Base-by-base conservation (phyloP, 2,329 filamentous ascomycete species). In the Fusarium equiseti region DNA sequence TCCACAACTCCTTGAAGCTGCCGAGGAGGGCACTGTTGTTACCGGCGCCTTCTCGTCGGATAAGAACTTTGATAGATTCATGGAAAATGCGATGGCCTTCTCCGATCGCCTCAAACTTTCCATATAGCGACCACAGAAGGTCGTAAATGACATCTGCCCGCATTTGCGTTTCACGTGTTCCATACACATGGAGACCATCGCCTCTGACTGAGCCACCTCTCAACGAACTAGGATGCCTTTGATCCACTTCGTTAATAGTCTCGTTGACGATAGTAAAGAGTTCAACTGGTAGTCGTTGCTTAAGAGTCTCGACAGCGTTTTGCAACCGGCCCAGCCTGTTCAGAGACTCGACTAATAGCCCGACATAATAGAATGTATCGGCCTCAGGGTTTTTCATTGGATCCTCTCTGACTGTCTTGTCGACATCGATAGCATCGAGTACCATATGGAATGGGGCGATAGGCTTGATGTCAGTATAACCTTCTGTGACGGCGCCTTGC, bases 1-100 rank as follows among this genome's bases (percentile, higher is more conserved):
- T 97, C 97, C 97, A 99, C 43, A 99, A 83, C 81, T 98, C 96
- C 77, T 95, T 96, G 81, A 99, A 99, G 59, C 94, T 94, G 59
- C 94, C 91, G 8, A 94, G 91, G 52, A 98, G 86, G 1, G 88
- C 86, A 43, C 83, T 87, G 73, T 89, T 83, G 83, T 91, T 84
- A 79, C 89, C 80, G 18, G 85, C 84, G 7, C 92, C 92, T 77
- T 98, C 95, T 52, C 97, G 90, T 68, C 91, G 90, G 57, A 95
- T 90, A 63, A 99, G 92, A 2, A 93, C 92, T 68, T 91, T 91
- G 76, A 98, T 91, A 49, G 97, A 92, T 79, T 98, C 96, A 79
- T 98, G 94, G 61, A 98, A 90, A 1, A 98, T 91, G 44, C 97
- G 91, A 77, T 99, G 96, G 3, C 95, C 93, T 82, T 99, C 97